Evolutionary conservation across 495 filamentous ascomycete species (phyloP), one percentile per base, ranked within the genome.

Genomic region (Tuber umbilicatum): DNA sequence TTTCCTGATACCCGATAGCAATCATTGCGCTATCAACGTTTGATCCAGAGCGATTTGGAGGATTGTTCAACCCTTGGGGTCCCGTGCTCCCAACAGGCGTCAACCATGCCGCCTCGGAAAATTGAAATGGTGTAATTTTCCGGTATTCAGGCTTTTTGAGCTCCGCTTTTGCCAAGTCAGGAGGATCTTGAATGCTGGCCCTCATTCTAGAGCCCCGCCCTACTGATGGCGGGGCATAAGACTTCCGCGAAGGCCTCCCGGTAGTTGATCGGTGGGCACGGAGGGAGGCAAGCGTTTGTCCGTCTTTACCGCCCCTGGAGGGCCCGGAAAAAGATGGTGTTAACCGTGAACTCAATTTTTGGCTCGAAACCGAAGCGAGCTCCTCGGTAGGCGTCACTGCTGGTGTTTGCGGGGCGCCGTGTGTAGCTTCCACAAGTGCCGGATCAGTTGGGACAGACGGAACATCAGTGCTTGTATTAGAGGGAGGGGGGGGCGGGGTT

Each of bases 1-100:
- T 96, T 84, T 96, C 92, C 81, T 98, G 96, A 80, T 97, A 99
- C 47, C 95, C 95, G 37, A 97, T 90, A 79, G 90, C 93, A 74
- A 93, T 92, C 94, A 99, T 95, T 2, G 92, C 90, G 74, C 92
- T 92, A 82, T 97, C 94, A 69, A 97, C 93, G n/a, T 69, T 55
- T 70, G 50, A 70, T 31, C 23, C 27, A 60, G 35, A 35, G 17
- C 47, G 45, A 17, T 67, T 64, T 10, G 68, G 72, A 4, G 80
- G 74, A 68, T 78, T 78, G 67, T 79, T 79, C 68, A 81, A 74
- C 43, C 79, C 79, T 41, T 77, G 77, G 19, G 76, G 74, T 2
- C 80, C 79, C 1, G 72, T 81, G 27, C 70, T 73, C 21, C 76
- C 79, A 19, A 79, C 73, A 39, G 70, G 70, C n/a, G 73, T 74